Evolutionary conservation across 805 yeast genomes (phyloP).

Genomic region (Zygosaccharomyces gambellarensis): DNA sequence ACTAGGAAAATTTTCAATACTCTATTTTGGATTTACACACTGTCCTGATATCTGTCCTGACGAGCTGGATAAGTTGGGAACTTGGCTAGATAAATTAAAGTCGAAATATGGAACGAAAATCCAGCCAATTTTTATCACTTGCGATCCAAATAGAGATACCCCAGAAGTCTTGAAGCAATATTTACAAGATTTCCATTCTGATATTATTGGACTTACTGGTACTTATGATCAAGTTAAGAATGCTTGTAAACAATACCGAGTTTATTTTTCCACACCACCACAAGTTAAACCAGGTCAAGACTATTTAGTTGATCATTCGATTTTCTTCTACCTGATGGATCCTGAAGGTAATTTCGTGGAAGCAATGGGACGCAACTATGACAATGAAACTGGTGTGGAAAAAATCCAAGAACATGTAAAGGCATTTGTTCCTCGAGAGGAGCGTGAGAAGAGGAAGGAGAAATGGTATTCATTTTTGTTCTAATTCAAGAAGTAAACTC

Average conservation of each 20-base stretch:
- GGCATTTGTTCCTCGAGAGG: constrained; percentile 67
- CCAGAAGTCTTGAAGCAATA: constrained; percentile 83
- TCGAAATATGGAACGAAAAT: constrained; percentile 54
- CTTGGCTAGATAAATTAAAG: constrained; percentile 56
- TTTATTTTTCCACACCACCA: constrained; percentile 95
- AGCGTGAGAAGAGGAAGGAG: constrained; percentile 59
- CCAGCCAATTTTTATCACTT: constrained; percentile 88
- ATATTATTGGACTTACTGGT: constrained; percentile 88
- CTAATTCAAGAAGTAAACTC: constrained; percentile 9
- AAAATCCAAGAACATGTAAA: constrained; percentile 72
- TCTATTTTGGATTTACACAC: constrained; percentile 96
- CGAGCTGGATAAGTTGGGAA: constrained; percentile 87
- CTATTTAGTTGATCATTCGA: constrained; percentile 93
- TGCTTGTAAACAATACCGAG: constrained; percentile 85
- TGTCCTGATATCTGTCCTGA: constrained; percentile 99
- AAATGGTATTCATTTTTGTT: constrained; percentile 47
- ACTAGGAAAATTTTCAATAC: constrained; percentile 69
- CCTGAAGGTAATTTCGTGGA: constrained; percentile 96
- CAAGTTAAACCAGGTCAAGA: constrained; percentile 93
- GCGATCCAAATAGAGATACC: constrained; percentile 93
- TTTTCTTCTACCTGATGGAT: constrained; percentile 95
- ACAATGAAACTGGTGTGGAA: constrained; percentile 68
- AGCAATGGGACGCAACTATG: constrained; percentile 88
- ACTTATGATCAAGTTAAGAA: constrained; percentile 77
- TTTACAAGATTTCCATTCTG: constrained; percentile 83